phyloP scores from a whole-genome alignment of 257 asterid genomes.

The Solanum pimpinellifolium region DNA sequence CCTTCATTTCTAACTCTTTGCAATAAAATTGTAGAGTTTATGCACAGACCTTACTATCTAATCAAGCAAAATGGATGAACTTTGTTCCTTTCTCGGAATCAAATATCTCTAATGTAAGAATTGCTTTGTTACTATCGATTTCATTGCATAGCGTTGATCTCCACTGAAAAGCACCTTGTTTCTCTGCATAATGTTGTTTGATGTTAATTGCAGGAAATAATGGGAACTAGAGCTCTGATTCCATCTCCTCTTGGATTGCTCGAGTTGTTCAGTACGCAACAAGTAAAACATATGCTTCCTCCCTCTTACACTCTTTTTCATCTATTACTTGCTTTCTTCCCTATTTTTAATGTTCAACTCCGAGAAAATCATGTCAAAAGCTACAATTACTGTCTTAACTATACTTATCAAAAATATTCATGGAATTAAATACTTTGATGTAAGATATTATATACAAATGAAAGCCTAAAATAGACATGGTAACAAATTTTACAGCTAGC shows the following conservation, averaged over 20 bases:
- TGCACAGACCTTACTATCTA: conserved; percentile 47
- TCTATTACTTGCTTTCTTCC: neutral
- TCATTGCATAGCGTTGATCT: neutral
- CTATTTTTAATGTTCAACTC: neutral
- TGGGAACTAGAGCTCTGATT: conserved; percentile 57
- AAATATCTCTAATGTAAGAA: conserved; percentile 26
- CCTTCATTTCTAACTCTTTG: neutral
- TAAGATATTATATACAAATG: neutral
- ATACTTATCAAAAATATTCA: neutral
- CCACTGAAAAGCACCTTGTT: neutral
- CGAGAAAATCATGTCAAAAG: neutral
- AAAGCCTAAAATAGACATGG: neutral
- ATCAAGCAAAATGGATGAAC: conserved; percentile 65
- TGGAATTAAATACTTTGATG: neutral
- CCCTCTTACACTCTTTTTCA: neutral
- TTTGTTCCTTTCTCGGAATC: conserved; percentile 42
- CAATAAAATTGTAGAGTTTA: conserved; percentile 30
- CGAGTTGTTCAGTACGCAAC: conserved; percentile 54
- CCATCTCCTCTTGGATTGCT: conserved; percentile 54
- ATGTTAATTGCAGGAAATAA: conserved; percentile 26
- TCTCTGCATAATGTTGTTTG: neutral
- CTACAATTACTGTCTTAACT: neutral
- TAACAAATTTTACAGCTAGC: conserved; percentile 30
- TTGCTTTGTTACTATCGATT: neutral
- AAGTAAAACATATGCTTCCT: conserved; percentile 15